Base-by-base conservation (phyloP, 78 protist genomes). In the Anaeramoeba ignava region DNA sequence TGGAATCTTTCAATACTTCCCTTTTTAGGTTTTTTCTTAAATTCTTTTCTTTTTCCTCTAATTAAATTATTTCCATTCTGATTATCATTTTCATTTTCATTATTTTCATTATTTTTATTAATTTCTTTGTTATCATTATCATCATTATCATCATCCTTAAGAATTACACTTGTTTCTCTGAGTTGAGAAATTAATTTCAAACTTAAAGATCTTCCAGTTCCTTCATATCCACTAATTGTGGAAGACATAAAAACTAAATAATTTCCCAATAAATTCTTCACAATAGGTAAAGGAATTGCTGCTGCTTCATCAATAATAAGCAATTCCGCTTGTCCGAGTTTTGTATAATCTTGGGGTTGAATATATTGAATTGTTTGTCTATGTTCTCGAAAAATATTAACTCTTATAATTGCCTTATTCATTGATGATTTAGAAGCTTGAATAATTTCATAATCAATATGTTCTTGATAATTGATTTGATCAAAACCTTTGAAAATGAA, bases 251-350 rank as follows among this genome's bases (percentile, higher is more conserved):
- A 95, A 41, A 96, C 96, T 36, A 96, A 87, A 84, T 93, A 93
- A 12, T 91, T 92, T 2, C 98, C 98, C 3, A 96, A 38, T 41
- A 79, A 39, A 39, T 68, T 54, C 78, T 85, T 40, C 27, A 97
- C 99, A 33, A 87, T 81, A n/a, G 98, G 97, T 31, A 98, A 90
- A 0, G 99, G 99, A 39, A 97, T 95, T 82, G 99, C 99, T 0
- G 99, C 99, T 0, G 99, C 99, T 90, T 98, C 99, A 83, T 98
- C 99, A 82, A 98, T 91, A 37, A 98, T 97, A 17, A 97, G 86
- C 37, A 98, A 91, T 82, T 85, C 82, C 1, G 86, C 90, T 84
- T 90, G 94, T 0, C 92, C 88, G 0, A 94, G 85, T 39, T 85
- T 83, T 39, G 78, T 82, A 8, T 84, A 85, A 84, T 92, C 95